Evolutionary conservation across 1,284 basidiomycete genomes (phyloP), one percentile per base, ranked within the genome.

Genomic region (Trametes pubescens): DNA sequence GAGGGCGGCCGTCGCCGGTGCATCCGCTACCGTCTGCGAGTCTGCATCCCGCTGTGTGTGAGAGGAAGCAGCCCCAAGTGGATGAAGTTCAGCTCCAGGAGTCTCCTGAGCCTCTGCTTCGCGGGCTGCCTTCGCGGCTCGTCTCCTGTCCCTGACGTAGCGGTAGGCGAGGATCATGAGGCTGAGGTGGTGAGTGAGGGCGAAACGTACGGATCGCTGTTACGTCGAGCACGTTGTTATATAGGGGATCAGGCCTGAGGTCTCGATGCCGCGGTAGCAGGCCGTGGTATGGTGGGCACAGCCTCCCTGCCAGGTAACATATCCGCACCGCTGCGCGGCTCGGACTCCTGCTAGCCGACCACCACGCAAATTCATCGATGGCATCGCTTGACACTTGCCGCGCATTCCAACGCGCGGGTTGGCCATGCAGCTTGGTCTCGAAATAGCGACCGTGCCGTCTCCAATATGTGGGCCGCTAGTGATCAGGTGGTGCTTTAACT

Each of bases 81-180:
- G 24, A 6, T 44, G n/a, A 24, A 14, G 4, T 18, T 8, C 46
- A 2, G 26, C 49, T 13, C 13, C 29, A 32, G 29, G 29, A 32
- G 29, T 51, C 29, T 29, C 51, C 24, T 54, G 51, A n/a, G 32
- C 29, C 7, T 47, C 38, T 8, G 64, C 64, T 18, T 65, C 61
- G 18, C 53, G 64, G 14, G 64, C 62, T n/a, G 59, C 66, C 46
- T 65, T 62, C 22, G 67, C 64, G 9, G 44, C 29, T 18, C 67
- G 55, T 48, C 67, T 58, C 59, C 64, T 68, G 59, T 68, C 40
- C 47, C 67, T 52, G 49, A 65, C 49, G 49, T 68, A 68, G 54
- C 57, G 62, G 62, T 68, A 65, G 11, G 67, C 64, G 38, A 62
- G n/a, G 18, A 59, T 59, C 67, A 68, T 68, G 53, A 29, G 14